These are phyloP conservation scores for Moesziomyces sp. DNA, from an alignment of 1,284 basidiomycete species.

Conservation along the genomic window DNA sequence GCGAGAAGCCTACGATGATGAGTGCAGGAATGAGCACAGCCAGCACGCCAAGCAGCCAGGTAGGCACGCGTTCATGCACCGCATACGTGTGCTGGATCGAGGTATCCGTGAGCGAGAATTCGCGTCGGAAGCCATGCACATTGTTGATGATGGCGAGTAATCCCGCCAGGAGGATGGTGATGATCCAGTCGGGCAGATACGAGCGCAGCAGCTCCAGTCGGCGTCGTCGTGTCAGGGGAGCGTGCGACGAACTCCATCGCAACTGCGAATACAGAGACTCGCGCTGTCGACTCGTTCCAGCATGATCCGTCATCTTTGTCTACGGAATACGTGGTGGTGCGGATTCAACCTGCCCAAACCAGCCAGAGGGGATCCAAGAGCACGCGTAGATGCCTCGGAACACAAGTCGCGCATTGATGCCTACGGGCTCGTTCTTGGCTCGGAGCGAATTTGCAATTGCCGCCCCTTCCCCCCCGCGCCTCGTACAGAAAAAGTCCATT, in stretches of 20 bases:
- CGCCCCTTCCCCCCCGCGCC: too few species aligned
- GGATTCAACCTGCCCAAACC: too few species aligned
- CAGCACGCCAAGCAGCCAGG: slow-evolving; percentile 68
- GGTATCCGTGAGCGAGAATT: slow-evolving; percentile 68
- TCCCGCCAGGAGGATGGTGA: slow-evolving; percentile 69
- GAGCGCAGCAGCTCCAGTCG: slow-evolving; percentile 28
- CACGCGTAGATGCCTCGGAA: too few species aligned
- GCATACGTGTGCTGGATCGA: slow-evolving; percentile 79
- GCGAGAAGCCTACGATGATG: slow-evolving; percentile 75
- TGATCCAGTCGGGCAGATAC: slow-evolving; percentile 62
- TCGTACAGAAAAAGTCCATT: too few species aligned
- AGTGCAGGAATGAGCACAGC: slow-evolving; percentile 70
- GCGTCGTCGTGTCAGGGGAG: slow-evolving; percentile 25
- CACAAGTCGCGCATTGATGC: too few species aligned
- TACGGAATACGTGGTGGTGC: too few species aligned
- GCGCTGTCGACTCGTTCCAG: slow-evolving; percentile 5
- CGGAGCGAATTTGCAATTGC: too few species aligned
- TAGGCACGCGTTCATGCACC: slow-evolving; percentile 84
- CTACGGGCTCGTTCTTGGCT: too few species aligned
- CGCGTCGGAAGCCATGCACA: slow-evolving; percentile 82
- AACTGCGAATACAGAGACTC: slow-evolving; percentile 42
- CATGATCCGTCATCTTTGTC: too few species aligned
- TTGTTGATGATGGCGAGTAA: slow-evolving; percentile 76
- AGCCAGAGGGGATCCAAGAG: too few species aligned
- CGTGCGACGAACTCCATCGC: slow-evolving; percentile 25